Evolutionary conservation across 768 basidiomycete genomes (phyloP), one percentile per base, ranked within the genome.

Genomic region (Tricholoma furcatifolium): DNA sequence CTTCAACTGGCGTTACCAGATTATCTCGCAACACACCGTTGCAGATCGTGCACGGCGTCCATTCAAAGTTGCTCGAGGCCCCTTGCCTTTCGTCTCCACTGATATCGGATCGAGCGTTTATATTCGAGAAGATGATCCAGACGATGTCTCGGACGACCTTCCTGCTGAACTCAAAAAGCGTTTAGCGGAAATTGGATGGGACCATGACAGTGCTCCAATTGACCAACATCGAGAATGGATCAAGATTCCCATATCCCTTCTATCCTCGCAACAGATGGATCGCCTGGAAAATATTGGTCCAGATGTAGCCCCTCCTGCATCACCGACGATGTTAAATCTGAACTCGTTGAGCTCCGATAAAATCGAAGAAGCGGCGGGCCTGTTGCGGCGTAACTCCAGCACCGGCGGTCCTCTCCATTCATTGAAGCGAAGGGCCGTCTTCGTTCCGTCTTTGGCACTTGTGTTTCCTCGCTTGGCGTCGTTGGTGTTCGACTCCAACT

Each of bases 101-200:
- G 88, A 91, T 58, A 83, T 90, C 41, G 89, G 89, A 1, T 82
- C 84, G 1, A 79, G 70, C 53, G 65, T 72, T 9, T 88, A 81
- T 58, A 72, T 85, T 2, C 74, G 72, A 23, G 76, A 79, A 24
- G 81, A 85, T 49, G 80, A 79, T 51, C 59, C 69, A 0, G 75
- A 76, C 14, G 80, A 82, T 32, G 61, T 68, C 41, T 76, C 76
- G 47, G 76, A 81, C 47, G 77, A 71, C 21, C 70, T 92, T 11
- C 88, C 89, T 3, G 57, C 74, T 12, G 88, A 91, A 59, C 64
- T 90, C 32, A 76, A 79, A 47, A 81, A 81, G 54, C 80, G 82
- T 39, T 71, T 92, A 15, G 77, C 81, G 1, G 87, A 91, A 53
- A 83, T 92, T 44, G 88, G 88, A 12, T 92, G 88, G 87, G 78